These are phyloP conservation scores for Curvularia hawaiiensis DNA, from an alignment of 2,329 filamentous ascomycete genomes.

Conservation along the genomic window DNA sequence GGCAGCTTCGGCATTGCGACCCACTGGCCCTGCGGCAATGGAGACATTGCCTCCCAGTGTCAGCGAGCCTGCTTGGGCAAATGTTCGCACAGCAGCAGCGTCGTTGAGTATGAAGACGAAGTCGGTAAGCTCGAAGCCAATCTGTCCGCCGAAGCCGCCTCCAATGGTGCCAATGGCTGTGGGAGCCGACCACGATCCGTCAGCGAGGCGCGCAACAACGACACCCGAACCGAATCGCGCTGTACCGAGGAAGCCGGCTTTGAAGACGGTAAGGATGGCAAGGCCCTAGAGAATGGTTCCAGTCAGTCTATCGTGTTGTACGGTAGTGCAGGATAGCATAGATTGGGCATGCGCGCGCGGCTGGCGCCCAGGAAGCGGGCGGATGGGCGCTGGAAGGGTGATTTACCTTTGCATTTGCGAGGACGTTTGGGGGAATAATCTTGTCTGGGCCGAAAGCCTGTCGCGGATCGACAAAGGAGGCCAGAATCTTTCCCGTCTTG, in stretches of 20 bases:
- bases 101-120: constrained; percentile 99
- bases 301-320: constrained; percentile 8
- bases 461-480: constrained; percentile 90
- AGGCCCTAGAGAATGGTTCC: constrained; percentile 63
- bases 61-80: constrained; percentile 88
- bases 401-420: constrained; percentile 85
- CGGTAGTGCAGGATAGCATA: neutral
- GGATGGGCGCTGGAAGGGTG: neutral
- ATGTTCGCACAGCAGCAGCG: constrained; percentile 83
- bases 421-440: constrained; percentile 88
- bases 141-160: constrained; percentile 83
- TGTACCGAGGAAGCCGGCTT: constrained; percentile 84
- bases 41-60: constrained; percentile 97
- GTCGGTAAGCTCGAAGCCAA: constrained; percentile 86
- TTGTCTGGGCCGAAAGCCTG: constrained; percentile 97
- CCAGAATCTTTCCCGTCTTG: constrained; percentile 94
- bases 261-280: constrained; percentile 83
- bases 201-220: constrained; percentile 77
- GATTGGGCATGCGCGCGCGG: neutral
- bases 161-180: constrained; percentile 81
- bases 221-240: constrained; percentile 82
- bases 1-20: constrained; percentile 93
- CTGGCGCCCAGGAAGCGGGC: neutral
- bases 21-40: constrained; percentile 90
- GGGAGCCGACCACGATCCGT: constrained; percentile 81